Base-by-base conservation (phyloP, 768 basidiomycete species). In the Trametes elegans region DNA sequence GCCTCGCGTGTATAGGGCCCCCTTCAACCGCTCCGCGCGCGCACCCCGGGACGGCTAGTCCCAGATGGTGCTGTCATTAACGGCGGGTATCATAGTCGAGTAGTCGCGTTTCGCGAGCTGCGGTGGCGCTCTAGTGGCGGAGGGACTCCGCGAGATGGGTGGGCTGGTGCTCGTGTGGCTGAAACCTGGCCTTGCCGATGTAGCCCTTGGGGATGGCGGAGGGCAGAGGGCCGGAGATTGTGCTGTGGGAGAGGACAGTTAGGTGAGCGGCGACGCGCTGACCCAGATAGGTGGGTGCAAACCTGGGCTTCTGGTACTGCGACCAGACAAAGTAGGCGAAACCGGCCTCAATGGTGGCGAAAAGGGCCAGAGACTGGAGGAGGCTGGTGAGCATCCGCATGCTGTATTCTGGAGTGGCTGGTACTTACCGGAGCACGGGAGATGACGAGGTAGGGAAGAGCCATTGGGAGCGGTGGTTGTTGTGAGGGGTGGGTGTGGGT, bases 221-320 rank as follows among this genome's bases (percentile, higher is more conserved):
- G 21, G 59, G 57, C 29, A 60, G 56, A 34, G 59, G 62, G 13
- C 62, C 59, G 3, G 27, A 10, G 40, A 60, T 58, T 21, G 55
- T 28, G 53, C 48, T 47, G 36, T 13, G 41, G 13, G 18, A 5
- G 27, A 44, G 18, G n/a, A n/a, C n/a, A n/a, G n/a, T n/a, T n/a
- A 24, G 14, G 13, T 49, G 49, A 49, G 48, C 9, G 29, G 32
- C 14, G 27, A 46, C 10, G 18, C 21, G 27, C 23, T 8, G 23
- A 19, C 14, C n/a, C 18, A 32, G 32, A 16, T 13, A 29, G 4
- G 36, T 41, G 40, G 13, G 45, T 16, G 51, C 59, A 23, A 11
- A 68, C 67, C 61, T 64, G 36, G 65, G 61, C 48, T 58, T 53
- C 49, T 59, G 47, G 47, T 59, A 67, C 43, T 64, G 67, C 6